These are phyloP conservation scores for Cutaneotrichosporon cavernicola DNA, from an alignment of 1,284 basidiomycete genomes.

Conservation along the genomic window DNA sequence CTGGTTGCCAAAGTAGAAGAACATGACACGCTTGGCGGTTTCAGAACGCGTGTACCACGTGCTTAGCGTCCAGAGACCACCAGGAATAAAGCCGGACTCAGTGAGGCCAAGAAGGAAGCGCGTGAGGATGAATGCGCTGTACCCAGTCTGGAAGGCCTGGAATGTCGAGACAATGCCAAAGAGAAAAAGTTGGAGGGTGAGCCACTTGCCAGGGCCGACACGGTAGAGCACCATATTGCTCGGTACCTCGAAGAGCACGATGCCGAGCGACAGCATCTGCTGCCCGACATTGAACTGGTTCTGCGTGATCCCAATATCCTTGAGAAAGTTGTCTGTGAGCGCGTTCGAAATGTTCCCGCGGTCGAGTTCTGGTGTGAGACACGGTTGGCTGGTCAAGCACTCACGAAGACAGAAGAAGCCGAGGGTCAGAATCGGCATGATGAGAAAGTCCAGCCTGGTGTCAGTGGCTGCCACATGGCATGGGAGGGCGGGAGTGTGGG, in stretches of 20 bases:
- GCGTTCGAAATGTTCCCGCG: conserved; percentile 35
- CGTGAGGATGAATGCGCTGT: conserved; percentile 36
- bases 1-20: conserved; percentile 41
- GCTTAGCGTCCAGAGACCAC: conserved; percentile 28
- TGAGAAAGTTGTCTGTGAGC: conserved; percentile 35
- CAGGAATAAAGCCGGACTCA: conserved; percentile 38
- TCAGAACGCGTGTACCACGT: conserved; percentile 34
- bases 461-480: not conserved
- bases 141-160: conserved; percentile 38
- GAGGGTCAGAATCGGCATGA: conserved; percentile 40
- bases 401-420: conserved; percentile 39
- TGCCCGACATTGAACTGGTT: conserved; percentile 43
- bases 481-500: too few relatives aligned
- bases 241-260: conserved; percentile 42
- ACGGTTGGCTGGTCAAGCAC: not conserved
- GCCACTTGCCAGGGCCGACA: conserved; percentile 32
- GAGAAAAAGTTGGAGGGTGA: conserved; percentile 34
- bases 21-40: conserved; percentile 35
- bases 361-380: conserved; percentile 23
- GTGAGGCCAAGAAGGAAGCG: conserved; percentile 36
- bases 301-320: conserved; percentile 39
- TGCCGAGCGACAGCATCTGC: conserved; percentile 40
- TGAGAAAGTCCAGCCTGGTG: conserved; percentile 33
- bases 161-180: conserved; percentile 39
- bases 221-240: conserved; percentile 34